Conservation (phyloP, 2,329 filamentous ascomycete genomes). For the Leptographium flavum region DNA sequence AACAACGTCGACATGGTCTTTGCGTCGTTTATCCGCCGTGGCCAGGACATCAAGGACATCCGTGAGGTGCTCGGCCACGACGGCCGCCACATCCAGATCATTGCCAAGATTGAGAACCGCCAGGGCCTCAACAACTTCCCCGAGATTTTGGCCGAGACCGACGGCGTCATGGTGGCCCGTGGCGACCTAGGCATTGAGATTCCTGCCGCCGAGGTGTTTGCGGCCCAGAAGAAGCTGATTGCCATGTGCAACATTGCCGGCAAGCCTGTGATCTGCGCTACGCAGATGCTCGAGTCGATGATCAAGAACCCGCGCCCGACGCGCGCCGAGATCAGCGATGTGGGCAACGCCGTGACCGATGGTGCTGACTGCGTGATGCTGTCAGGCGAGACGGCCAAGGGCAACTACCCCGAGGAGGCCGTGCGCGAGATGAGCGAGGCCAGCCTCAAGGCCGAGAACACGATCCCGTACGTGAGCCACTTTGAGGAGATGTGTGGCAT, state of each 20-base stretch:
- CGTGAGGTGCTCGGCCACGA: conserved; percentile 81
- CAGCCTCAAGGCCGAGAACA: conserved; percentile 90
- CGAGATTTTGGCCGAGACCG: conserved; percentile 89
- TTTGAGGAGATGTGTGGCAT: conserved; percentile 90
- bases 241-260: conserved; percentile 99
- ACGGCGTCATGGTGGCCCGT: conserved; percentile 99
- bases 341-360: conserved; percentile 94
- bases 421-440: conserved; percentile 98
- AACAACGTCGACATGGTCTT: conserved; percentile 99
- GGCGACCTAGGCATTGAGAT: conserved; percentile 98
- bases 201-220: conserved; percentile 94
- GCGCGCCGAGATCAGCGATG: conserved; percentile 94
- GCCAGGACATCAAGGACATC: conserved; percentile 85
- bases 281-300: conserved; percentile 99
- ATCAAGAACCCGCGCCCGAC: conserved; percentile 99
- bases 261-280: conserved; percentile 97
- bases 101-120: conserved; percentile 99
- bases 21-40: conserved; percentile 92
- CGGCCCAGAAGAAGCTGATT: conserved; percentile 99
- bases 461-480: conserved; percentile 90
- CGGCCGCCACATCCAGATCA: conserved; percentile 95
- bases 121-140: conserved; percentile 99
- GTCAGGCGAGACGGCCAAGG: conserved; percentile 98
- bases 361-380: conserved; percentile 99
- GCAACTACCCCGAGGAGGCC: conserved; percentile 80